Base-by-base conservation (phyloP, 331 rosid genomes). In the Acacia concinna region DNA sequence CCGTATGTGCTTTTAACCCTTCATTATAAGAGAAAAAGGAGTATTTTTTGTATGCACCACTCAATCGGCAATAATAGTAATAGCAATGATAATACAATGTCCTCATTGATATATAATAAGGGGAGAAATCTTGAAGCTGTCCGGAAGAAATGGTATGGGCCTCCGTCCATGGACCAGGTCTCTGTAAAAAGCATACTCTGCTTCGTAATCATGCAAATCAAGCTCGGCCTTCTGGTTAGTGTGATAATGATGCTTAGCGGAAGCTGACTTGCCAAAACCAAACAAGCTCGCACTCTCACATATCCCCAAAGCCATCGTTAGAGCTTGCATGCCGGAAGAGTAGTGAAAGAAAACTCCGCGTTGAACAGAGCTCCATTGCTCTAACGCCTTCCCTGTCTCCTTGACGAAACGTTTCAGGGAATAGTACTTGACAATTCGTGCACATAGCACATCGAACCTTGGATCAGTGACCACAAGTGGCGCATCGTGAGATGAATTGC, bases 121-220 rank as follows among this genome's bases (percentile, higher is more conserved):
- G 38, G 94, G 92, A 75, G 98, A 98, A 83, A 90, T 49, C 85
- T 86, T 90, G 84, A 91, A 91, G 71, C 83, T 85, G 43, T 83
- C 83, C 0, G 91, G 81, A 46, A 93, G 69, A 82, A 95, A 95
- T 3, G 98, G 98, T 52, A 93, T 87, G 30, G 84, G 86, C 84
- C 74, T 85, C 0, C 83, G 84, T 2, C 89, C 90, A 52, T 89
- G 75, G 0, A 86, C 88, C 68, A 93, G 83, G 83, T 93, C 98
- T 17, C 62, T 89, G 59, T 93, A 93, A 41, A 95, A 91, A 2
- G 77, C 91, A 77, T 91, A 93, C 63, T 95, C 99, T 8, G 97
- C 99, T 83, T 89, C 94, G 76, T 95, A 93, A 71, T 95, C 98
- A 67, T 95, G 99, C 84, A 93, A 78, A n/a, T 85, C 83, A 77